A percentile compares a stretch with the other conserved stretches of the same genome.
These are phyloP conservation scores for Coemansia sp. DNA, from an alignment of 192 early-diverging fungal genomes.

Conservation along the genomic window DNA sequence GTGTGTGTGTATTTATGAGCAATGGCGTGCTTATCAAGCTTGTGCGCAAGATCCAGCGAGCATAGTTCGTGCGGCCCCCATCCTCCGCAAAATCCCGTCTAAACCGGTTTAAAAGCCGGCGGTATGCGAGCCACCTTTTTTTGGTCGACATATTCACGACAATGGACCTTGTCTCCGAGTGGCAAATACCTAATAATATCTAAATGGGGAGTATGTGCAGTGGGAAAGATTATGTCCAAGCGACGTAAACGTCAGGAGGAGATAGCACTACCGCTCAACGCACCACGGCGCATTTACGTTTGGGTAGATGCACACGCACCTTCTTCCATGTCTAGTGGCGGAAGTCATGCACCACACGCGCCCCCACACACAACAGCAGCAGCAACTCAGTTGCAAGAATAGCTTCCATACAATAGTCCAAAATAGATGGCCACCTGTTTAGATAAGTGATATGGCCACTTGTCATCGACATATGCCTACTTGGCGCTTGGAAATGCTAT, in stretches of 20 bases:
- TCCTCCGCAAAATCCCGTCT: not conserved
- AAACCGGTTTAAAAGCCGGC: not conserved
- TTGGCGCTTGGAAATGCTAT: not conserved
- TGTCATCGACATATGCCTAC: not conserved
- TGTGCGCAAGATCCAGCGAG: slow-evolving; percentile 8
- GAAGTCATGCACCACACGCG: slow-evolving; percentile 5
- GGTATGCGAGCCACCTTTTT: slow-evolving; percentile 3
- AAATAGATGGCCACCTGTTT: not conserved
- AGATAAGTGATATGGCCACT: not conserved
- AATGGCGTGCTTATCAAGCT: slow-evolving; percentile 1
- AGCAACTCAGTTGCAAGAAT: slow-evolving; percentile 1
- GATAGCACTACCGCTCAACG: not conserved
- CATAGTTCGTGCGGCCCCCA: not conserved
- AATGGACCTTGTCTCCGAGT: slow-evolving; percentile 3
- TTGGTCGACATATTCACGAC: not conserved
- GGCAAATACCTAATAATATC: slow-evolving; percentile 13
- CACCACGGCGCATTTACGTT: not conserved
- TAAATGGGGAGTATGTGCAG: not conserved
- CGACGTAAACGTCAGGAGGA: not conserved
- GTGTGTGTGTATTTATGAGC: not conserved
- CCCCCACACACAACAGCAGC: not conserved
- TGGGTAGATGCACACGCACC: not conserved
- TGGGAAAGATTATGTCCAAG: not conserved
- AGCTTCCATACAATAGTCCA: not conserved
- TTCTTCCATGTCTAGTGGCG: not conserved